These are phyloP conservation scores for Jatropha podagrica DNA, from an alignment of 441 rosid species.

Conservation along the genomic window DNA sequence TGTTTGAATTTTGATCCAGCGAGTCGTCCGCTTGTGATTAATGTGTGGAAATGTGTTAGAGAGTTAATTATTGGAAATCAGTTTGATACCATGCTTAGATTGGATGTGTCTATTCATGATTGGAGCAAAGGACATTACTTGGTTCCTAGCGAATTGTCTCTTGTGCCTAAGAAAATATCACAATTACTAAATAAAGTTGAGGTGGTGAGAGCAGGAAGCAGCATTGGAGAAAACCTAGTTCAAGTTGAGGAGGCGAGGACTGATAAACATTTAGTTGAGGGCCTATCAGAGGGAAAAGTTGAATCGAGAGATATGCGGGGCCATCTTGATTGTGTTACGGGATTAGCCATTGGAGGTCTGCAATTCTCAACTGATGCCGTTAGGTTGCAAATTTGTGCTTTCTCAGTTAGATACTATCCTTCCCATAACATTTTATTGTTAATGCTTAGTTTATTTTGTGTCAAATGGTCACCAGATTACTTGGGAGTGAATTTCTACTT, in stretches of 20 bases:
- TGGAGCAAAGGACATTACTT: conserved; percentile 39
- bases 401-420: conserved; percentile 1
- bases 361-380: conserved; percentile 8
- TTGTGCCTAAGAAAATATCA: conserved; percentile 25
- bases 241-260: conserved; percentile 20
- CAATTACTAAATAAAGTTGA: conserved; percentile 31
- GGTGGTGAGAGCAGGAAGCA: conserved; percentile 27
- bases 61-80: conserved; percentile 45
- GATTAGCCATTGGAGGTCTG: conserved; percentile 81
- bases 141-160: conserved; percentile 58
- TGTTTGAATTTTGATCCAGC: conserved; percentile 59
- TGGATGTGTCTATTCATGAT: conserved; percentile 25
- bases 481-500: not conserved
- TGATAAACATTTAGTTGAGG: conserved; percentile 43
- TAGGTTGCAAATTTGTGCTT: not conserved
- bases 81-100: conserved; percentile 30
- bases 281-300: conserved; percentile 46
- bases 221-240: conserved; percentile 28
- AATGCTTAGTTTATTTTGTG: not conserved
- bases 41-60: conserved; percentile 65
- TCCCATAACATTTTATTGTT: not conserved
- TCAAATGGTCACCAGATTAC: not conserved
- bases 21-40: conserved; percentile 49
- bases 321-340: conserved; percentile 77
- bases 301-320: conserved; percentile 59